Base-by-base conservation (phyloP, 352 stramenopile species). In the Saprolegnia diclina region DNA sequence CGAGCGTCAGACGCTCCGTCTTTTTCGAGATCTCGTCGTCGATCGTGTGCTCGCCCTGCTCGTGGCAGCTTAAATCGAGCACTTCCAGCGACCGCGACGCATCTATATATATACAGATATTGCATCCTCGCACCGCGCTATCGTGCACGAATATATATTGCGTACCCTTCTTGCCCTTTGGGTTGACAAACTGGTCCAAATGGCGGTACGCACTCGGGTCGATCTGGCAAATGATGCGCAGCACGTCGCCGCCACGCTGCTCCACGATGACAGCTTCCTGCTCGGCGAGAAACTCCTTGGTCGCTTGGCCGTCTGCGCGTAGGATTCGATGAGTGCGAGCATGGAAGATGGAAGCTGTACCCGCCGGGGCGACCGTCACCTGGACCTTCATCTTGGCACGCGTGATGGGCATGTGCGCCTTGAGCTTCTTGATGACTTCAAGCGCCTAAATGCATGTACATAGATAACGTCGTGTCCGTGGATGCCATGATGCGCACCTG, bases 321-420 rank as follows among this genome's bases (percentile, higher is more conserved):
- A n/a, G n/a, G n/a, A n/a, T n/a, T n/a, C n/a, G 5, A 32, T 35
- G 21, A 4, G 14, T 11, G 19, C 29, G 26, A 10, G n/a, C 13
- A 16, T 64, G 45, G 18, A 37, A 22, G 55, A 21, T 40, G 37
- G 63, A 66, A n/a, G 26, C 10, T 69, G 18, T n/a, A 24, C 76
- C 82, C 0, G 72, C 72, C 4, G 73, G 45, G 2, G 89, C 77
- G 0, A 86, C 79, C 19, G 90, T 82, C 24, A 96, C 80, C 69
- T 89, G 82, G 50, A 98, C 85, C 76, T 97, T 91, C 97, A 99
- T 99, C 74, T 98, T 98, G 22, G 97, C 96, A 48, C 97, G 83
- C 59, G 96, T 89, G 71, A 99, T 96, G 19, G 94, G 90, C 72
- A 99, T 94, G 53, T 97, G 83, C 32, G 83, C 75, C 65, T 90